phyloP scores from a whole-genome alignment of 192 early-diverging fungal genomes.

The Glomus cerebriforme region DNA sequence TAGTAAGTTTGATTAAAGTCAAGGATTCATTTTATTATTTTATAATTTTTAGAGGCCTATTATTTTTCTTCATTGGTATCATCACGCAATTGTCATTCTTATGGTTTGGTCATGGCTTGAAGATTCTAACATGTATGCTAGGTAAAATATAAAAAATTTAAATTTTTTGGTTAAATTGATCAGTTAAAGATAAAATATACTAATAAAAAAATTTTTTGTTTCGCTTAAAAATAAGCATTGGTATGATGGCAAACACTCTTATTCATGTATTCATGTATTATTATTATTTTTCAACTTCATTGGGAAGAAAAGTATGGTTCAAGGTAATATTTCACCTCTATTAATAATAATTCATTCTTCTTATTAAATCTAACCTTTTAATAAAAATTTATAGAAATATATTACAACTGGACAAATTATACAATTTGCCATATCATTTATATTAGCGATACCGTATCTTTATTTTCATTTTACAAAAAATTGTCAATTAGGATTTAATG shows the following conservation, averaged over 20 bases:
- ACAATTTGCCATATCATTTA: conserved; percentile 50
- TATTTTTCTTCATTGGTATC: conserved; percentile 59
- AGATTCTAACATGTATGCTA: conserved; percentile 42
- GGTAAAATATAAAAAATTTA: conserved; percentile 24
- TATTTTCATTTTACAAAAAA: conserved; percentile 44
- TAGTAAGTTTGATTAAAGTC: not conserved
- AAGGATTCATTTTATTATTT: not conserved
- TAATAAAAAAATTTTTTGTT: not conserved
- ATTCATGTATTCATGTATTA: conserved; percentile 59
- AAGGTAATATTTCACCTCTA: conserved; percentile 39
- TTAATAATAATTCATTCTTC: conserved; percentile 7
- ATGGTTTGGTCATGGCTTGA: conserved; percentile 57
- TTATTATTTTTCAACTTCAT: conserved; percentile 47
- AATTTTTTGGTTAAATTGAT: not conserved
- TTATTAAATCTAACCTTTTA: too few relatives aligned
- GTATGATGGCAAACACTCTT: conserved; percentile 50
- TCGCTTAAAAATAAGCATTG: conserved; percentile 23
- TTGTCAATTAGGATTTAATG: conserved; percentile 35
- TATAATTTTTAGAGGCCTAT: conserved; percentile 41
- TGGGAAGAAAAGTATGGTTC: conserved; percentile 52
- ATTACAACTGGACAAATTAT: conserved; percentile 50
- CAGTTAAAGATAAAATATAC: not conserved
- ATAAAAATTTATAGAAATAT: conserved; percentile 39
- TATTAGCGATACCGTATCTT: conserved; percentile 45
- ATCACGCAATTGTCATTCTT: conserved; percentile 54